These are phyloP conservation scores for Bacterosira constricta DNA, from an alignment of 108 stramenopile species.

Conservation along the genomic window DNA sequence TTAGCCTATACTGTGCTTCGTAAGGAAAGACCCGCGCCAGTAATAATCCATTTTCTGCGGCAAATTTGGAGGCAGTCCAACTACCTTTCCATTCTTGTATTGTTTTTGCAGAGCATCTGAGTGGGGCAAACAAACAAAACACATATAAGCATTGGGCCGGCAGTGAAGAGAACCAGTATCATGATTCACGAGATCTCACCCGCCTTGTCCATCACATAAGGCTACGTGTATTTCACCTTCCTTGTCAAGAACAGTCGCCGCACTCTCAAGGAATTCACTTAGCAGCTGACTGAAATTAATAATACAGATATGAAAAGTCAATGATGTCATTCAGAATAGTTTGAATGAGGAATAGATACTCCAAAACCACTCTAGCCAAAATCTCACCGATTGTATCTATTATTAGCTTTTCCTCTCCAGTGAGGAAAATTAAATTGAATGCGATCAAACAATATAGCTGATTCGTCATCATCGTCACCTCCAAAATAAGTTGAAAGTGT, in stretches of 20 bases:
- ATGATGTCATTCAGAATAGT: neutral
- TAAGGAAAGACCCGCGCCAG: slow-evolving; percentile 53
- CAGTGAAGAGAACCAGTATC: neutral
- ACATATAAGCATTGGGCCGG: neutral
- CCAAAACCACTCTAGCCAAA: neutral
- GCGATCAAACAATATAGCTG: slow-evolving; percentile 53
- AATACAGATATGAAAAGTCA: neutral
- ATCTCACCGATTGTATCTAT: slow-evolving; percentile 65
- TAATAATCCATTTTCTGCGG: slow-evolving; percentile 65
- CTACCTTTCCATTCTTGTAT: slow-evolving; percentile 70
- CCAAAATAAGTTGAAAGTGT: slow-evolving; percentile 53
- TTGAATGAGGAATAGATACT: neutral
- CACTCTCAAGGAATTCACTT: slow-evolving; percentile 65
- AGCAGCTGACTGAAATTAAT: slow-evolving; percentile 57
- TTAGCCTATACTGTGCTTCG: slow-evolving; percentile 55
- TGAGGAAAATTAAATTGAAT: slow-evolving; percentile 90
- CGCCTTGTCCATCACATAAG: slow-evolving; percentile 76
- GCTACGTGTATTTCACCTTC: slow-evolving; percentile 77
- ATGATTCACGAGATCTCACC: slow-evolving; percentile 10
- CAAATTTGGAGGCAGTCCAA: slow-evolving; percentile 74
- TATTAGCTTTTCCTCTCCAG: slow-evolving; percentile 84
- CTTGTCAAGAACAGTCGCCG: slow-evolving; percentile 45
- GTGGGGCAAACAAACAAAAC: neutral
- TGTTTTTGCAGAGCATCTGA: slow-evolving; percentile 37
- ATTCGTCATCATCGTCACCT: neutral